Evolutionary conservation across 345 rosid species (phyloP).

Genomic region (Conringia planisiliqua): DNA sequence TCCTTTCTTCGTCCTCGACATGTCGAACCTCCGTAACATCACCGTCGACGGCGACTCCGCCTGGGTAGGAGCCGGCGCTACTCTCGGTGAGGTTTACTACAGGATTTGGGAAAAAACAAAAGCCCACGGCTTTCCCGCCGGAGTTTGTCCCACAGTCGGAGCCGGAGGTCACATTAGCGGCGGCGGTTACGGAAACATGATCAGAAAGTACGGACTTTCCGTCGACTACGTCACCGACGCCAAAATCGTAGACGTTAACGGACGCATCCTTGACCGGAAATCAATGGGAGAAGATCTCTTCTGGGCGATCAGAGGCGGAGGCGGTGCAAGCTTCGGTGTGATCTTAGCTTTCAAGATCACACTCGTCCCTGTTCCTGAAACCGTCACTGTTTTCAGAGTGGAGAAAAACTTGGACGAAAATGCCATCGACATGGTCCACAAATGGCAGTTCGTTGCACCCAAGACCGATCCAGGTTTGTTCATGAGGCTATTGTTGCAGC

Average conservation of each 20-base stretch:
- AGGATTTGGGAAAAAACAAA: conserved; percentile 43
- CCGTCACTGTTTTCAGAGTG: conserved; percentile 48
- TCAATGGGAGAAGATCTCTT: conserved; percentile 63
- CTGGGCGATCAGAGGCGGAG: conserved; percentile 62
- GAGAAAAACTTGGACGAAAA: conserved; percentile 36
- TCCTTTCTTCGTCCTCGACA: conserved; percentile 48
- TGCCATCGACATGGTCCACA: conserved; percentile 35
- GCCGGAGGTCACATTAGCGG: conserved; percentile 68
- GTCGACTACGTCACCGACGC: conserved; percentile 54
- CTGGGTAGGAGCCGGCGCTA: conserved; percentile 49
- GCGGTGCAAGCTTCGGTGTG: conserved; percentile 59
- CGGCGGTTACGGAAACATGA: conserved; percentile 57
- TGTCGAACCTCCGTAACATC: conserved; percentile 39
- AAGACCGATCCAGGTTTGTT: conserved; percentile 44
- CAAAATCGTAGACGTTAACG: conserved; percentile 50
- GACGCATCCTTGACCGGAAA: conserved; percentile 41
- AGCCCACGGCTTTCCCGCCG: conserved; percentile 53
- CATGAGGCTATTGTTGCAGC: conserved; percentile 68
- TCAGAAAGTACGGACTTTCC: conserved; percentile 53
- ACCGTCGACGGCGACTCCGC: conserved; percentile 33
- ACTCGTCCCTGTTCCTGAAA: conserved; percentile 49
- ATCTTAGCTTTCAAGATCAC: conserved; percentile 44
- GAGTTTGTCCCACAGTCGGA: conserved; percentile 59
- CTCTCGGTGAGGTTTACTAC: conserved; percentile 53
- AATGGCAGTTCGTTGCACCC: conserved; percentile 62